phyloP scores from a whole-genome alignment of 208 protist genomes.

The Leishmania turanica region DNA sequence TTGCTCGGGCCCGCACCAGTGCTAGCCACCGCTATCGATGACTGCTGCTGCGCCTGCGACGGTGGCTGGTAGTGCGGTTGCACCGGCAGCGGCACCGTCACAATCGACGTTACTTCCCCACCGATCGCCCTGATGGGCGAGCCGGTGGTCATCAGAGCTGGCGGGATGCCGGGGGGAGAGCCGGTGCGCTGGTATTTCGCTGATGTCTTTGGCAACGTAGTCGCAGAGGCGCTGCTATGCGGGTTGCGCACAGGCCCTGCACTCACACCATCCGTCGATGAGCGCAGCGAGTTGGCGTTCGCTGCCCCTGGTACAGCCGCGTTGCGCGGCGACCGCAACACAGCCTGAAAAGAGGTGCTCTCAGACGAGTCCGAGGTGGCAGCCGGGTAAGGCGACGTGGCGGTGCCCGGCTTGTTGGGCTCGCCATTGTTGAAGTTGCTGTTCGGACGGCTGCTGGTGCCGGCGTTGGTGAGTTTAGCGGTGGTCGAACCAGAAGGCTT shows the following conservation, averaged over 20 bases:
- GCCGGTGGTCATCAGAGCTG: not conserved
- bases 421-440: not conserved
- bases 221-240: not conserved
- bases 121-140: not conserved
- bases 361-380: not conserved
- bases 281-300: not conserved
- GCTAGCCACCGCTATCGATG: not conserved
- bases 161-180: slow-evolving; percentile 2
- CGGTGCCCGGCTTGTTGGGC: not conserved
- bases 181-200: not conserved
- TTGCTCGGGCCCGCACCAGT: not conserved
- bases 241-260: not conserved
- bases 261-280: not conserved
- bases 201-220: slow-evolving; percentile 1
- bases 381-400: not conserved
- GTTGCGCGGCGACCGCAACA: not conserved
- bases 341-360: not conserved
- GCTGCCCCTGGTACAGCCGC: not conserved
- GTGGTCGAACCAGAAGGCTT: not conserved
- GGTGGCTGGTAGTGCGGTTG: not conserved
- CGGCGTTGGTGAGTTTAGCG: not conserved
- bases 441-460: not conserved
- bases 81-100: not conserved
- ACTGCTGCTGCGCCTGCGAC: not conserved
- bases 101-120: not conserved